These are phyloP conservation scores for Chlorella sorokiniana DNA, from an alignment of 139 green algal species.

Conservation along the genomic window DNA sequence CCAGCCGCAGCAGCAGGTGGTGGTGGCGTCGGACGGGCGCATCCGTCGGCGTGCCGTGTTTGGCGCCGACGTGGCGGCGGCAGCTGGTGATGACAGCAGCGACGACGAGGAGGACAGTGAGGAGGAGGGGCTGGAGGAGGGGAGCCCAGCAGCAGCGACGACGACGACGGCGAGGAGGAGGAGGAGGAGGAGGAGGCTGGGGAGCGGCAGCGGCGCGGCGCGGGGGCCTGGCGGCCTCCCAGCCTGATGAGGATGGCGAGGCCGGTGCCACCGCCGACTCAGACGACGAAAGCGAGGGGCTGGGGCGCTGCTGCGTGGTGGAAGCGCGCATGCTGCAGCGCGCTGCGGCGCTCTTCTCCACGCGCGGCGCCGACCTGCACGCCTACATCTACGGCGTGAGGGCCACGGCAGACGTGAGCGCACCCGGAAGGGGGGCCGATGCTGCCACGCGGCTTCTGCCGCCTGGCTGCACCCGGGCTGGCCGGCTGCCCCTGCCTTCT, in stretches of 20 bases:
- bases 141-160: neutral
- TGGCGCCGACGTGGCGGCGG: conserved; percentile 4
- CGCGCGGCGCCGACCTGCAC: conserved; percentile 53
- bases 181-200: conserved; percentile 27
- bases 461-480: no score
- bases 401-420: conserved; percentile 17
- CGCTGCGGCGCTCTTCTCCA: conserved; percentile 51
- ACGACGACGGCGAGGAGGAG: conserved; percentile 26
- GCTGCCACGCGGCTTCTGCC: neutral
- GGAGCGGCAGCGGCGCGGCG: conserved; percentile 11
- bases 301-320: conserved; percentile 53
- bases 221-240: conserved; percentile 1
- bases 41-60: conserved; percentile 66
- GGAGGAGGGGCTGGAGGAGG: conserved; percentile 14
- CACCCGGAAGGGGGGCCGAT: neutral
- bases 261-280: conserved; percentile 26
- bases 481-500: no score
- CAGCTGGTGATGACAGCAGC: conserved; percentile 7
- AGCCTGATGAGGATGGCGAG: neutral
- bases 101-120: conserved; percentile 19
- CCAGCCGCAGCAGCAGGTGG: conserved; percentile 24
- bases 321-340: conserved; percentile 62
- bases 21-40: conserved; percentile 43
- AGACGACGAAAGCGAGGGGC: conserved; percentile 26
- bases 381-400: conserved; percentile 59